Evolutionary conservation across 345 rosid genomes (phyloP), one percentile per base, ranked within the genome.

Genomic region (Toxicodendron radicans): DNA sequence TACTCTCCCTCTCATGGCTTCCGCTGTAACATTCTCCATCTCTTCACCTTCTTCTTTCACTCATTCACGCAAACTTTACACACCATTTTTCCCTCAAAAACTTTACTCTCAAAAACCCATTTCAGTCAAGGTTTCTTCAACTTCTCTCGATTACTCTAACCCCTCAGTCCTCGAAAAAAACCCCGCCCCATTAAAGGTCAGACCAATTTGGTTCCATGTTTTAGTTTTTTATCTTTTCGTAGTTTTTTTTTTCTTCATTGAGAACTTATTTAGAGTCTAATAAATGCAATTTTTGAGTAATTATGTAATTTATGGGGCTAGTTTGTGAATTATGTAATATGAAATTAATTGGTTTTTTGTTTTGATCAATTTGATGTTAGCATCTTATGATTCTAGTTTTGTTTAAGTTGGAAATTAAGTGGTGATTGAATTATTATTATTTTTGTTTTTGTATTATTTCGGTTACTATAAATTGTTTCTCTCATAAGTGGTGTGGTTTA

Each of bases 81-180:
- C 73, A 49, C 79, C 83, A 10, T 81, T 53, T 79, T 73, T 75
- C 58, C 64, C 79, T 66, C 59, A 61, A 33, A 57, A 51, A 23
- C 41, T 80, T 59, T 65, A 54, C 57, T 76, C 35, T 21, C 59
- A 77, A n/a, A 88, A 80, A 80, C 88, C 87, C 75, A n/a, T 79
- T 33, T 87, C 87, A 23, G 74, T 92, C 62, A 83, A 73, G 83
- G 97, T 95, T 75, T 83, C 95, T 52, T 83, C 88, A 8, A 66
- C 87, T 75, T 88, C 90, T 53, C 68, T 83, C 46, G 86, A 81
- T 69, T 75, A 79, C 63, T 71, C 92, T 5, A 45, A 85, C 23
- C 58, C 62, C 76, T 76, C 91, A 13, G 73, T 80, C 49, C 79
- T 81, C 35, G 86, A 84, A n/a, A 81, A 78, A 66, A 66, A 76